Base-by-base conservation (phyloP, 495 filamentous ascomycete species). In the Podospora comata region DNA sequence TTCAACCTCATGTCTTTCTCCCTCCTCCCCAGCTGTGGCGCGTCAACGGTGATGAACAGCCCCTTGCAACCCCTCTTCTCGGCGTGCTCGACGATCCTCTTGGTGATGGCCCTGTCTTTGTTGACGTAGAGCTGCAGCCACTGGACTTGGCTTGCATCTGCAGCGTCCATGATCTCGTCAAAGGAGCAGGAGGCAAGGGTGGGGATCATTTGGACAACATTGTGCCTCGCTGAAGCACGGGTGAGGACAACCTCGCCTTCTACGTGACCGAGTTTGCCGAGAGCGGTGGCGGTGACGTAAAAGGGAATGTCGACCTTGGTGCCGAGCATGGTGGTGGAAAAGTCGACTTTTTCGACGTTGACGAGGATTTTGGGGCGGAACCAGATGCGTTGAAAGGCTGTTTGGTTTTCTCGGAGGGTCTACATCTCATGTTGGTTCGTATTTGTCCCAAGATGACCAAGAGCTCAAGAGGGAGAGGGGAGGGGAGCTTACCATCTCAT, bases 91-190 rank as follows among this genome's bases (percentile, higher is more conserved):
- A 99, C 89, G 73, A 99, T 98, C 67, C 87, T 85, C 80, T 92
- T 86, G 27, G 95, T 99, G 76, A 98, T 93, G 57, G 84, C 87
- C 62, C 96, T 90, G 82, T 99, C 90, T 77, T 97, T 94, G 85
- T 99, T 99, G 66, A 99, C 95, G 82, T 99, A 99, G 0, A 99
- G 86, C 79, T 99, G 95, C 61, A 99, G 82, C 96, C 96, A 98
- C 79, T 97, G 95, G 1, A 93, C 88, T 75, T 98, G 95, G 66
- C 89, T 90, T 13, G 85, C 91, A 69, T 86, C 81, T 54, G 85
- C 85, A 32, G 94, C 95, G 75, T 97, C 96, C 69, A 94, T 81
- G 64, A 99, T 96, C 79, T 99, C 96, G 80, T 98, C 95, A 74
- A 99, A 98, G 19, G 92, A 92, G 81, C 96, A 98, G 20, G 92